These are phyloP conservation scores for Colletotrichum liaoningense DNA, from an alignment of 2,329 filamentous ascomycete species.

Conservation along the genomic window DNA sequence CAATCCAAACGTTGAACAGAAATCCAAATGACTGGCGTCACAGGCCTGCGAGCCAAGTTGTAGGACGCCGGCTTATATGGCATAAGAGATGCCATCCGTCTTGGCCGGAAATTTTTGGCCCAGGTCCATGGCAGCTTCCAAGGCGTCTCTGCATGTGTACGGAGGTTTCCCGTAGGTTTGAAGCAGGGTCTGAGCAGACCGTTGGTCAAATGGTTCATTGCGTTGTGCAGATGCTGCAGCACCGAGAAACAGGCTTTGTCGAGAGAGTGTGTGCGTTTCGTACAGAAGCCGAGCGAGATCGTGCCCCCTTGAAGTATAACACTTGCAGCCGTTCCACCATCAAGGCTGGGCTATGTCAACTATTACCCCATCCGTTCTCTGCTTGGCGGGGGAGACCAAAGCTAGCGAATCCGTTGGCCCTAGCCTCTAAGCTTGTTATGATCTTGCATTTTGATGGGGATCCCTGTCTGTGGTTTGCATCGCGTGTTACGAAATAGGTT, in stretches of 20 bases:
- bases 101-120: neutral
- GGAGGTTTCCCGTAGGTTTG: conserved; percentile 31
- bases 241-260: conserved; percentile 33
- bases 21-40: conserved; percentile 2
- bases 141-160: conserved; percentile 2
- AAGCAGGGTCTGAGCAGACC: conserved; percentile 23
- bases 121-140: conserved; percentile 14
- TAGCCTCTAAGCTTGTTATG: neutral
- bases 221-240: conserved; percentile 18
- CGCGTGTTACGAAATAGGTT: conserved; percentile 32
- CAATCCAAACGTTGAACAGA: conserved; percentile 27
- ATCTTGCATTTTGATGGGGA: conserved; percentile 1
- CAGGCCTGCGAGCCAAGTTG: neutral
- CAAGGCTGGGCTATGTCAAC: conserved; percentile 16
- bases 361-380: conserved; percentile 19
- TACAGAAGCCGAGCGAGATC: conserved; percentile 28
- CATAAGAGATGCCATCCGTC: neutral
- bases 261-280: conserved; percentile 30
- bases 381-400: conserved; percentile 15
- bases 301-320: conserved; percentile 36
- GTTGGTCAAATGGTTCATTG: conserved; percentile 23
- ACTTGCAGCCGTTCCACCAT: conserved; percentile 16
- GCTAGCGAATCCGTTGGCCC: neutral
- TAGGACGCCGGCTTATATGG: conserved; percentile 33
- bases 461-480: conserved; percentile 17